A percentile compares a stretch with the other conserved stretches of the same genome.
Conservation (phyloP, 176 grass and related monocot species). For the Dactylis glomerata region DNA sequence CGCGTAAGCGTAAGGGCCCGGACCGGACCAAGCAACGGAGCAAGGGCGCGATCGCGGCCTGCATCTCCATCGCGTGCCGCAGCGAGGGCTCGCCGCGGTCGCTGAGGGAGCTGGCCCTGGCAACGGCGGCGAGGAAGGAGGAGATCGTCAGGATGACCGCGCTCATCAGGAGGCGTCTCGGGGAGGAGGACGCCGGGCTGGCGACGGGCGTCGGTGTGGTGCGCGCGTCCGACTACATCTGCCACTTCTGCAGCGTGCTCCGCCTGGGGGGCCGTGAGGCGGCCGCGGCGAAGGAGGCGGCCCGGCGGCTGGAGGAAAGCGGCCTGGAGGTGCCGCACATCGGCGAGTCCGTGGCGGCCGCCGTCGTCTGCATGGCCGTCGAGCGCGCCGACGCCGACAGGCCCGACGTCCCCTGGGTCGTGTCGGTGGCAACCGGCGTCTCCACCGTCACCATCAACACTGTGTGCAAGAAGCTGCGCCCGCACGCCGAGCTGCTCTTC, state of each 20-base stretch:
- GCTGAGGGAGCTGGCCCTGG: conserved; percentile 30
- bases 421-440: conserved; percentile 35
- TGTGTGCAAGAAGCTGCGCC: conserved; percentile 19
- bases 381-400: conserved; percentile 6
- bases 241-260: conserved; percentile 20
- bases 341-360: conserved; percentile 27
- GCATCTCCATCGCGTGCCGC: conserved; percentile 44
- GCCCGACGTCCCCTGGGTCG: neutral
- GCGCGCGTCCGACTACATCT: neutral
- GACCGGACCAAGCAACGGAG: neutral
- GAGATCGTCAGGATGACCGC: conserved; percentile 17
- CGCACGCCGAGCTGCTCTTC: conserved; percentile 21
- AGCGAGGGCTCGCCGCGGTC: conserved; percentile 32
- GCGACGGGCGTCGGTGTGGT: conserved; percentile 17
- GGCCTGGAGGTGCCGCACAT: conserved; percentile 32
- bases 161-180: conserved; percentile 32
- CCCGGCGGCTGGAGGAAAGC: neutral
- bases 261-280: neutral
- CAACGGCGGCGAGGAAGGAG: conserved; percentile 2
- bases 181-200: conserved; percentile 13
- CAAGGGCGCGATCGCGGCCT: conserved; percentile 14
- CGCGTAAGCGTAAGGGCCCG: neutral
- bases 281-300: neutral
- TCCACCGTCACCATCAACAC: conserved; percentile 6
- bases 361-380: conserved; percentile 30